These are phyloP conservation scores for Simplicillium aogashimaense DNA, from an alignment of 2,329 filamentous ascomycete genomes.

Conservation along the genomic window DNA sequence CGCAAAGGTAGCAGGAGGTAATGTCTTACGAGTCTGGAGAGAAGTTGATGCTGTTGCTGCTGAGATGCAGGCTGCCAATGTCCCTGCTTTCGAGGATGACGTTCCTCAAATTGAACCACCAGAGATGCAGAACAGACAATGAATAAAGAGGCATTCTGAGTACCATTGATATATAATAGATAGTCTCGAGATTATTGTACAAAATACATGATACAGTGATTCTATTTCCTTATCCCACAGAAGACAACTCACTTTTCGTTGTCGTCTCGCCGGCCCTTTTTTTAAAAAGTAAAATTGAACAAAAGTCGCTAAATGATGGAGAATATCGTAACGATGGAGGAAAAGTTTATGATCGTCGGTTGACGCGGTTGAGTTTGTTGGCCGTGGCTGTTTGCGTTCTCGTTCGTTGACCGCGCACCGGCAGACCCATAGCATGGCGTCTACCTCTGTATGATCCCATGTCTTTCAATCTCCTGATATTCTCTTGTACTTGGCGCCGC, in stretches of 20 bases:
- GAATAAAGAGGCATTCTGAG: too few relatives aligned
- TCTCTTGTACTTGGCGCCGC: constrained; percentile 65
- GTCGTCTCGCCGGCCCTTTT: too few relatives aligned
- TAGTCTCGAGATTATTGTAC: too few relatives aligned
- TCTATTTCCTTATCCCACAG: too few relatives aligned
- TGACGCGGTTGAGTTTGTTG: constrained; percentile 50
- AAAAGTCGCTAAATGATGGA: too few relatives aligned
- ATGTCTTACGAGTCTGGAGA: constrained; percentile 75
- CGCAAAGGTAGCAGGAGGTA: constrained; percentile 67
- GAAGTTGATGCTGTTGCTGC: constrained; percentile 65
- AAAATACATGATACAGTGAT: too few relatives aligned
- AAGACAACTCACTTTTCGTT: too few relatives aligned
- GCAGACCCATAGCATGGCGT: constrained; percentile 85
- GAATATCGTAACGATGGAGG: too few relatives aligned
- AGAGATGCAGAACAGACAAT: too few relatives aligned
- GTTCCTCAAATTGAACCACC: constrained; percentile 10
- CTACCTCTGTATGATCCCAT: constrained; percentile 85
- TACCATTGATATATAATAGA: too few relatives aligned
- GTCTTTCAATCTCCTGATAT: constrained; percentile 78
- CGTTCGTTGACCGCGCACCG: constrained; percentile 83
- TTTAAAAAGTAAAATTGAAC: too few relatives aligned
- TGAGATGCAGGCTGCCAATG: constrained; percentile 50
- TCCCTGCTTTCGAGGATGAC: constrained; percentile 44
- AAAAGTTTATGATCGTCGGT: constrained; percentile 21
- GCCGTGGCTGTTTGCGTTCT: constrained; percentile 59